Percentiles rank a stretch among this genome's conserved stretches.
phyloP scores from a whole-genome alignment of 2,329 filamentous ascomycete genomes.

The Aspergillaceae sp. region DNA sequence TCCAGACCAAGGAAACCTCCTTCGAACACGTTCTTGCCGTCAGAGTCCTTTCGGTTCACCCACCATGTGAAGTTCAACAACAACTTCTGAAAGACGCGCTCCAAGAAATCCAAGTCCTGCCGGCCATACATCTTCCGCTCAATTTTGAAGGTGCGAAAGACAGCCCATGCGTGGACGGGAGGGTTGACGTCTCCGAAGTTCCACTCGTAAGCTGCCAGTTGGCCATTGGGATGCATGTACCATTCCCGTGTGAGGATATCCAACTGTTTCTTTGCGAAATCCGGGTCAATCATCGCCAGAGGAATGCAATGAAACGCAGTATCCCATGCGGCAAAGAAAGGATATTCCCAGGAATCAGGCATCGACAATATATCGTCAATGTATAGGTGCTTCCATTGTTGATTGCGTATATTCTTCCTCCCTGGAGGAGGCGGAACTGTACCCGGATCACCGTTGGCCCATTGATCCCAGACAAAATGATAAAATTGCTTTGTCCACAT shows the following conservation, averaged over 20 bases:
- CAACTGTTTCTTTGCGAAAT: slow-evolving; percentile 96
- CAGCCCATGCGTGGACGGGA: slow-evolving; percentile 91
- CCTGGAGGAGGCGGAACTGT: slow-evolving; percentile 77
- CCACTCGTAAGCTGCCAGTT: slow-evolving; percentile 90
- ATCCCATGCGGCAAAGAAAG: slow-evolving; percentile 96
- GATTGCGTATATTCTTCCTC: slow-evolving; percentile 73
- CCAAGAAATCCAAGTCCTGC: slow-evolving; percentile 89
- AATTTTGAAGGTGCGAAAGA: slow-evolving; percentile 95
- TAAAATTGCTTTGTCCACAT: slow-evolving; percentile 98
- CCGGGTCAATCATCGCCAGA: slow-evolving; percentile 91
- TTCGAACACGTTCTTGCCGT: slow-evolving; percentile 96
- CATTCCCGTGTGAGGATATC: slow-evolving; percentile 93
- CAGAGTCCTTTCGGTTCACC: slow-evolving; percentile 91
- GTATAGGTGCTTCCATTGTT: slow-evolving; percentile 89
- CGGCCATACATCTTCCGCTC: slow-evolving; percentile 94
- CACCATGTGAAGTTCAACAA: slow-evolving; percentile 98
- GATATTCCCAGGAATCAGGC: slow-evolving; percentile 98
- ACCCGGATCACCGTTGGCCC: slow-evolving; percentile 86
- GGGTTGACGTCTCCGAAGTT: slow-evolving; percentile 97
- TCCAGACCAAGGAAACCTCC: slow-evolving; percentile 91
- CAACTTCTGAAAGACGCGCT: slow-evolving; percentile 92
- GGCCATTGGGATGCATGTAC: slow-evolving; percentile 98
- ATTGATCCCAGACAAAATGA: slow-evolving; percentile 94
- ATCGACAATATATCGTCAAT: slow-evolving; percentile 93
- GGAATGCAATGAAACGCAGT: slow-evolving; percentile 95